phyloP scores from a whole-genome alignment of 75 land plant species.

The Isoetes taiwanensis region DNA sequence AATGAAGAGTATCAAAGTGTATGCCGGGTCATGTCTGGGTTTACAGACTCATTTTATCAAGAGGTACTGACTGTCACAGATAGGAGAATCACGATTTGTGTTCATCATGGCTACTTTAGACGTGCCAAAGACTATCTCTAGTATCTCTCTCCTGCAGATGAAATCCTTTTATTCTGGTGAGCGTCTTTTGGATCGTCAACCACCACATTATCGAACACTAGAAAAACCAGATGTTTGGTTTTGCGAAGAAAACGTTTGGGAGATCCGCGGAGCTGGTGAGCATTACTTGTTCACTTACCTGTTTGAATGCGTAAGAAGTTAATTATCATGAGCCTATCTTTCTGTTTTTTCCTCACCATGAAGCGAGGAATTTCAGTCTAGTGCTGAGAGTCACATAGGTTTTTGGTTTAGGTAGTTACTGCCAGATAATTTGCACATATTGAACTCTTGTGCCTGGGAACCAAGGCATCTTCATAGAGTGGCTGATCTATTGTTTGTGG shows the following conservation, averaged over 20 bases:
- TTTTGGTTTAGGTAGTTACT: too few relatives aligned
- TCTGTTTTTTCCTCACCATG: too few relatives aligned
- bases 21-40: slow-evolving; percentile 99
- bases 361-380: too few relatives aligned
- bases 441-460: too few relatives aligned
- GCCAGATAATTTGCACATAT: too few relatives aligned
- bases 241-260: slow-evolving; percentile 76
- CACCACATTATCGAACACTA: slow-evolving; percentile 60
- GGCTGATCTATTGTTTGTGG: too few relatives aligned
- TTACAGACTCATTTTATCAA: slow-evolving; percentile 74
- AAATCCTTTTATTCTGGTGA: slow-evolving; percentile 64
- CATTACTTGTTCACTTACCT: background rate
- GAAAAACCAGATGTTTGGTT: slow-evolving; percentile 90
- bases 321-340: too few relatives aligned
- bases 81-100: too few relatives aligned
- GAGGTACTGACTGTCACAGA: slow-evolving; percentile 51
- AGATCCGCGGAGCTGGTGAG: slow-evolving; percentile 87
- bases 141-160: slow-evolving; percentile 38
- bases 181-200: slow-evolving; percentile 52
- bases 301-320: too few relatives aligned
- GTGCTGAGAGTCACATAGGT: too few relatives aligned
- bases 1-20: slow-evolving; percentile 93
- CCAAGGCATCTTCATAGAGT: too few relatives aligned
- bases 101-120: background rate
- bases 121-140: background rate